Evolutionary conservation across 2,329 filamentous ascomycete species (phyloP).

Genomic region (Metarhizium brunneum): DNA sequence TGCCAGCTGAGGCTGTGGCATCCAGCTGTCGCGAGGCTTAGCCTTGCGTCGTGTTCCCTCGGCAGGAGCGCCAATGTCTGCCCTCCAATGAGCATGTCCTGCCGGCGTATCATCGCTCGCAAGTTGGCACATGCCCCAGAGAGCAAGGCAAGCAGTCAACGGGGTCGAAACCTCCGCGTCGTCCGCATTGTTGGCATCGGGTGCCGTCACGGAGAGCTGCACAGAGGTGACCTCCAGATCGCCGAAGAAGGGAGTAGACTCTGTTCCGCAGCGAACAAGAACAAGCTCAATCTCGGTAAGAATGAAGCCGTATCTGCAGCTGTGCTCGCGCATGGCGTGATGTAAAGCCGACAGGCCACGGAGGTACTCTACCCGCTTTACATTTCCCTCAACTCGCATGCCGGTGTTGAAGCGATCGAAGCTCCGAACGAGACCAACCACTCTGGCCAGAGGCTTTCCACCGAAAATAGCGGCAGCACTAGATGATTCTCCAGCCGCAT

Average conservation of each 20-base stretch:
- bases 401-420: slow-evolving; percentile 94
- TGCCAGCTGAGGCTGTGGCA: slow-evolving; percentile 60
- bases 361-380: slow-evolving; percentile 83
- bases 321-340: slow-evolving; percentile 86
- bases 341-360: slow-evolving; percentile 79
- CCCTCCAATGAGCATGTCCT: slow-evolving; percentile 54
- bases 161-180: slow-evolving; percentile 36
- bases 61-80: slow-evolving; percentile 66
- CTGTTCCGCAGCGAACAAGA: slow-evolving; percentile 71
- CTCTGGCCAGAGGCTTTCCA: slow-evolving; percentile 42
- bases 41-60: slow-evolving; percentile 64
- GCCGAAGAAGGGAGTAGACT: slow-evolving; percentile 72
- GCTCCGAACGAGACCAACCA: slow-evolving; percentile 80
- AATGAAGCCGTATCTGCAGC: slow-evolving; percentile 90
- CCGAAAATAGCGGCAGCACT: slow-evolving; percentile 44
- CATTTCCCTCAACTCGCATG: slow-evolving; percentile 78
- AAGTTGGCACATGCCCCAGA: slow-evolving; percentile 71
- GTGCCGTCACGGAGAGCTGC: slow-evolving; percentile 39
- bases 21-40: slow-evolving; percentile 63
- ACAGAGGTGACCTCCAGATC: slow-evolving; percentile 66
- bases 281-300: slow-evolving; percentile 93
- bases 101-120: slow-evolving; percentile 45
- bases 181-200: slow-evolving; percentile 20
- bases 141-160: slow-evolving; percentile 62
- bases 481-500: slow-evolving; percentile 45